Base-by-base conservation (phyloP, 331 rosid species). In the Pyrus hybrid region DNA sequence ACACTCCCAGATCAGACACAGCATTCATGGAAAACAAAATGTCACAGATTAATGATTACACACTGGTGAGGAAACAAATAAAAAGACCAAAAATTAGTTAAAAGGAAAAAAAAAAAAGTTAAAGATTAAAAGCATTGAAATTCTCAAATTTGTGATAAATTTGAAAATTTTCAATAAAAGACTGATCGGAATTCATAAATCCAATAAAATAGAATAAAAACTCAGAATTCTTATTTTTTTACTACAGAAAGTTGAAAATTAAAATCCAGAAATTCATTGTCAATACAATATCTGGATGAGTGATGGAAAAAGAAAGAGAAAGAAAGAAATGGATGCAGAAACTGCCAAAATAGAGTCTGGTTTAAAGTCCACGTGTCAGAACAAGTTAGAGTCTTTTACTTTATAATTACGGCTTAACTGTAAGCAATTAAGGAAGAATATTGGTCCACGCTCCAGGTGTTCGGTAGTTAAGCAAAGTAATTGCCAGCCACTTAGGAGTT, bases 121-220 rank as follows among this genome's bases (percentile, higher is more conserved):
- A 37, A 37, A 37, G 45, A 37, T 37, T 10, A 37, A 37, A 37
- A 37, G 4, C 45, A 37, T 37, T 37, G 8, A 17, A 2, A 18
- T 51, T 51, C 57, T 51, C 57, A 18, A 3, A 6, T 51, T 51
- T 51, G n/a, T 51, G 10, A 1, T 49, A 5, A 49, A 16, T 49
- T 41, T 32, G 68, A 79, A 62, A 61, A 70, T 32, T 33, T 78
- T 80, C 56, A 71, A n/a, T 5, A 79, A 17, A 30, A 83, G 65
- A 29, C 83, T 83, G 7, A 66, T 29, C 3, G 80, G 75, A 63
- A 79, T 65, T 6, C 80, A 64, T 30, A 75, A 82, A 70, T 8
- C 83, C 83, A 28, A 67, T 10, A 37, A 82, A 54, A 22, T 67
- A 80, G 16, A 75, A 74, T 47, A 75, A 30, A 41, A 58, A 68